Evolutionary conservation across 495 filamentous ascomycete genomes (phyloP), one percentile per base, ranked within the genome.

Genomic region (Penicillium waksmanii): DNA sequence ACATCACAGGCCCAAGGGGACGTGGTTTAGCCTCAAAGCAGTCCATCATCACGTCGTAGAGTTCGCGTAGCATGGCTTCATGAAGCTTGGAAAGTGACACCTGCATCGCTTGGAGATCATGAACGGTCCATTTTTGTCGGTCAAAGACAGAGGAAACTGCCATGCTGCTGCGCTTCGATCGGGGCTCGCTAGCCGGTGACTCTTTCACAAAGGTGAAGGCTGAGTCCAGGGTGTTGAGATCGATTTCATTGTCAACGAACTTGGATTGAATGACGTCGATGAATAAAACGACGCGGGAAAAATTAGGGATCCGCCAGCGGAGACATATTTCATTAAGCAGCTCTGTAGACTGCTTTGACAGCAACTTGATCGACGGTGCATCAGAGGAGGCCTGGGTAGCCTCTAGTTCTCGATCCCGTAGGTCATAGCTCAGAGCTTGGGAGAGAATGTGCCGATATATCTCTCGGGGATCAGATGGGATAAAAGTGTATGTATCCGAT

Each of bases 261-360:
- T 93, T 95, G 65, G 89, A 86, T 18, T 86, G 82, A 43, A 91
- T 83, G 40, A 92, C 91, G 75, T 99, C 96, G 40, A 97, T 75
- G 66, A 96, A 90, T 10, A 96, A 76, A 2, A 93, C 84, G 54
- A 93, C 77, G 49, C 92, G 82, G 35, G 92, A 92, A 68, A 89
- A 91, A 49, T 85, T 84, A 18, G 95, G 94, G 59, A 99, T 85
- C 23, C 96, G 87, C 96, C 96, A 99, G 58, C 93, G 87, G 62
- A 91, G 74, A 65, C 86, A 89, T 43, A 96, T 81, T 66, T 98
- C 94, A 65, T 88, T 88, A 55, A 98, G 75, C 57, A 99, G 77
- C 53, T 97, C 92, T 11, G 82, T 81, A 2, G 92, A 95, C 48
- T 90, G 83, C 60, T 91, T 91, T 0, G 93, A 95, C 12, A 99